Percentiles rank a stretch among this genome's conserved stretches.
Evolutionary conservation across 2,329 filamentous ascomycete genomes (phyloP).

Genomic region (Xenoacremonium recifei): DNA sequence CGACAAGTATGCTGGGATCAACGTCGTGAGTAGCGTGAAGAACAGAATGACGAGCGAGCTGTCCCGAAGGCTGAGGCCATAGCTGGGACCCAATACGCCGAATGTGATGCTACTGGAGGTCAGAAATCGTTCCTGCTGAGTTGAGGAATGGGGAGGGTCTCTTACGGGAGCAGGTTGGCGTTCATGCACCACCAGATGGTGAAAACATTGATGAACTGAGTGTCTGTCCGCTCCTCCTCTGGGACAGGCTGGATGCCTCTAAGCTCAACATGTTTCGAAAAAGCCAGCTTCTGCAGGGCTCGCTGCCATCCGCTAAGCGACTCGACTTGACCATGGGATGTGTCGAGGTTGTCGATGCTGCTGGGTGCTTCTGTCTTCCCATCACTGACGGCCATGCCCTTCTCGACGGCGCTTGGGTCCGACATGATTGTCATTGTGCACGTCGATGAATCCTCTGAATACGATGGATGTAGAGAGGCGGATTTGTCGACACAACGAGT

Average conservation of each 20-base stretch:
- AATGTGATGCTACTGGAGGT: neutral
- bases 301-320: too few relatives aligned
- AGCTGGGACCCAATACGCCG: neutral
- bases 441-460: too few relatives aligned
- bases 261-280: neutral
- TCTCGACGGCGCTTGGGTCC: too few relatives aligned
- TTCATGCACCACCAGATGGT: neutral
- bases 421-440: too few relatives aligned
- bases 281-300: too few relatives aligned
- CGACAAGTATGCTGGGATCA: conserved; percentile 36
- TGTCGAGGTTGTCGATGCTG: too few relatives aligned
- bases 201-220: neutral
- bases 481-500: too few relatives aligned
- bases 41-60: neutral
- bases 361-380: too few relatives aligned
- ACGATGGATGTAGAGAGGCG: too few relatives aligned
- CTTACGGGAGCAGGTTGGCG: neutral
- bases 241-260: neutral
- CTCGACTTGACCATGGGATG: too few relatives aligned
- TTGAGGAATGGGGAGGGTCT: neutral
- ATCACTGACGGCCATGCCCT: too few relatives aligned
- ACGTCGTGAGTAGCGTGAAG: neutral
- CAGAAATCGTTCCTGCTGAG: neutral
- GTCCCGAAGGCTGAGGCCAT: neutral
- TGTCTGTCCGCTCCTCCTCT: neutral